phyloP scores from a whole-genome alignment of 306 rosid genomes.

The Lablab purpureus region DNA sequence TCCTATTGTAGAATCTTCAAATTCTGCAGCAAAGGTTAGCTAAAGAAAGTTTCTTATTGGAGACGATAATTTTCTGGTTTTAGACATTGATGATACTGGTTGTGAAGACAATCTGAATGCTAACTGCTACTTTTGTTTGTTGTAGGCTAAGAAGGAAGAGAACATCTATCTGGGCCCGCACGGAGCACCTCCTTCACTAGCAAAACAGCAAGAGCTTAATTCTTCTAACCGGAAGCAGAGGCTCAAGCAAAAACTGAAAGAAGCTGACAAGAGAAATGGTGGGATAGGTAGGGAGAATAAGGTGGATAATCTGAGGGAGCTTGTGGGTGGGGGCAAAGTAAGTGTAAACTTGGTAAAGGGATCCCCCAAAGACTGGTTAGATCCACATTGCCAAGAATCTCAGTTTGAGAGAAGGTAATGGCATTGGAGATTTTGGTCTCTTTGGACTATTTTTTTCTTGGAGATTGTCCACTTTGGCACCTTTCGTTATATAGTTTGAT shows the following conservation, averaged over 20 bases:
- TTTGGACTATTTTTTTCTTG: constrained; percentile 32
- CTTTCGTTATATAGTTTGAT: constrained; percentile 32
- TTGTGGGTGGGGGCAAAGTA: constrained; percentile 77
- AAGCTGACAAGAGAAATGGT: constrained; percentile 75
- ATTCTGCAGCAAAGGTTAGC: constrained; percentile 73
- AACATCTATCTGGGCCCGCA: constrained; percentile 92
- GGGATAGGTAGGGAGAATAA: constrained; percentile 86
- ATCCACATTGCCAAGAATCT: constrained; percentile 95
- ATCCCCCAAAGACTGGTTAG: constrained; percentile 86
- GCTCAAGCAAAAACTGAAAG: constrained; percentile 88
- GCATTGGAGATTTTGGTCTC: constrained; percentile 44
- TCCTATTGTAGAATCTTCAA: constrained; percentile 62
- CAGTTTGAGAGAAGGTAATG: constrained; percentile 74
- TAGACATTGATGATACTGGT: constrained; percentile 18
- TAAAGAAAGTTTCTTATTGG: not conserved
- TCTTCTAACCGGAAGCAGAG: constrained; percentile 72
- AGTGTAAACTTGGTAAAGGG: constrained; percentile 58
- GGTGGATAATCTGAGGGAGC: constrained; percentile 85
- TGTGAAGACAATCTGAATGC: not conserved
- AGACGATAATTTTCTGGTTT: not conserved
- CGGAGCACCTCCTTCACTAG: constrained; percentile 87
- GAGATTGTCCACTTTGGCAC: not conserved
- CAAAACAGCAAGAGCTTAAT: constrained; percentile 75
- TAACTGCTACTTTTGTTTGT: constrained; percentile 33
- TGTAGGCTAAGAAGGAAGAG: constrained; percentile 75